These are phyloP conservation scores for Sequoiadendron giganteum DNA, from an alignment of 75 land plant genomes.

Conservation along the genomic window DNA sequence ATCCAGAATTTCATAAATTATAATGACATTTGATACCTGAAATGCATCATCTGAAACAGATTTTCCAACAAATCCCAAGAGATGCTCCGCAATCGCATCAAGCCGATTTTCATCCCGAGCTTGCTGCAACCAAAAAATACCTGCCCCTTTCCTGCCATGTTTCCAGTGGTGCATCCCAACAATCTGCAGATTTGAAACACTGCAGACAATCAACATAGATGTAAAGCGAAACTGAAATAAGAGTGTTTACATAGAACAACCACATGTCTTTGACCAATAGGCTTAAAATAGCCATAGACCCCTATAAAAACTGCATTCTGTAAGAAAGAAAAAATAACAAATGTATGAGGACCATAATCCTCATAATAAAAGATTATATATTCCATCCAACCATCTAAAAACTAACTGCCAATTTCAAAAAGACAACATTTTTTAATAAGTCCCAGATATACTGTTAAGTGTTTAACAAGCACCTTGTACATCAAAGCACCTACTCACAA, in stretches of 20 bases:
- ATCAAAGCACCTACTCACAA: not conserved
- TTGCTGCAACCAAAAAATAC: slow-evolving; percentile 86
- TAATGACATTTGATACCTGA: slow-evolving; percentile 38
- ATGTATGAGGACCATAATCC: not conserved
- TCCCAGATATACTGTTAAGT: not conserved
- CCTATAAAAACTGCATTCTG: not conserved
- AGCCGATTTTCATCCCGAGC: slow-evolving; percentile 81
- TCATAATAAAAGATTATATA: not conserved
- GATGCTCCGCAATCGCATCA: slow-evolving; percentile 67
- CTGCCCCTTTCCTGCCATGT: slow-evolving; percentile 91
- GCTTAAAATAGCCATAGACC: not conserved
- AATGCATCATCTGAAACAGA: slow-evolving; percentile 69
- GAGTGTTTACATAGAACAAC: not conserved
- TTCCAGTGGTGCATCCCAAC: slow-evolving; percentile 92
- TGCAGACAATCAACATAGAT: not conserved
- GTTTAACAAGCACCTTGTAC: not conserved
- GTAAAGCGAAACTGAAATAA: not conserved
- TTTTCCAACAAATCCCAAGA: slow-evolving; percentile 78
- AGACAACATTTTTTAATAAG: not conserved
- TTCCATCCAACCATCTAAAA: not conserved
- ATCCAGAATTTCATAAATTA: not conserved
- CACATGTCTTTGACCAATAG: not conserved
- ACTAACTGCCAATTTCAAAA: not conserved
- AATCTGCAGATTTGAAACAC: slow-evolving; percentile 40
- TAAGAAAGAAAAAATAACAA: not conserved